Evolutionary conservation across 305 asterid genomes (phyloP), one percentile per base, ranked within the genome.

Genomic region (Plantago coronopus): DNA sequence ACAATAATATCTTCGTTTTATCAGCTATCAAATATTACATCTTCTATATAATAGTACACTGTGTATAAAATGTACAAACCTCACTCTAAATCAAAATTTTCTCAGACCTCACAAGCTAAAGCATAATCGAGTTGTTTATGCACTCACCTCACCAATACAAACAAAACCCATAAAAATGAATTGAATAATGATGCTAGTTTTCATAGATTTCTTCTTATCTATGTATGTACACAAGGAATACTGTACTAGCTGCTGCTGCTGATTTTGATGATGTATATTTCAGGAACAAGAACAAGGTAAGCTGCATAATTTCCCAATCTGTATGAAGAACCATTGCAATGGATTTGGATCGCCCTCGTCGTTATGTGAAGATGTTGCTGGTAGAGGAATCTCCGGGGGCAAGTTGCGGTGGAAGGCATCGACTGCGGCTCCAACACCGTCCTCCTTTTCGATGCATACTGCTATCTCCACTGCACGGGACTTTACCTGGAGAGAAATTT

Each of bases 341-440:
- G 83, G 80, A 69, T 75, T 79, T 23, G 88, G 94, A 44, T 74
- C 59, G 7, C 79, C 82, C 18, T 72, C 76, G 54, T 76, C 73
- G 44, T 69, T 81, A 10, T 34, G 40, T 34, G 69, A 21, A 19
- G 89, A 18, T 17, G 77, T 65, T 9, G 79, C 38, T 17, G 85
- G 86, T 17, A 82, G 51, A 5, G 99, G 97, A 25, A 87, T 65
- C 72, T 85, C 77, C 5, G 80, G 69, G 0, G 96, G 97, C 65
- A 93, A 76, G 62, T 93, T 93, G 67, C 83, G 82, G 72, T 93
- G 99, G 67, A 93, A 93, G 0, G 95, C 95, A 42, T 87, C 88
- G 17, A 93, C 95, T 54, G 99, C 99, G 7, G 73, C 87, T 17
- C 94, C 96, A 4, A 89, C 96, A 25, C 99, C 99, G 18, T 93